Evolutionary conservation across 257 asterid species (phyloP), one percentile per base, ranked within the genome.

Genomic region (Buddleja alternifolia): DNA sequence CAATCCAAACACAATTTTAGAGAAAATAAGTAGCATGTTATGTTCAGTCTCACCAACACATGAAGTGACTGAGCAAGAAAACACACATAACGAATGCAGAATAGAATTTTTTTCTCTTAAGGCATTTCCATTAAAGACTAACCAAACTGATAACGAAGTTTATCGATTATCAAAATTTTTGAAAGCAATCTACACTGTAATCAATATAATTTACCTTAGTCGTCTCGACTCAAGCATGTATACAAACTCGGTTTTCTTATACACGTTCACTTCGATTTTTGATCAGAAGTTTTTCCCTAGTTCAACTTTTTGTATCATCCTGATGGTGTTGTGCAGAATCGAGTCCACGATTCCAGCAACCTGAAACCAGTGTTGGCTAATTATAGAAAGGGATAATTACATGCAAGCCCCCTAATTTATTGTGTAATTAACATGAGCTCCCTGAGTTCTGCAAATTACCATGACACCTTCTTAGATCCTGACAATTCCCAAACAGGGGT

Each of bases 321-420:
- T 83, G 58, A 91, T 17, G 8, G 89, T 81, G 73, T 87, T 81
- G 86, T 90, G 94, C 76, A 88, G 78, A 71, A 90, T 60, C 0
- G 96, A 83, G 52, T 93, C 97, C 84, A 93, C 10, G 65, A 93
- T 90, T 55, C 97, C 97, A 14, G 99, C 97, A 74, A 93, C 98
- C 97, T 93, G 93, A 62, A 70, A 79, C 77, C 60, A n/a, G 57
- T 2, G 50, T 42, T 15, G 23, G 39, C 36, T 41, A 25, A 53
- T 73, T 41, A 7, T 44, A 12, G 42, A 40, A 29, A 63, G 32
- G n/a, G n/a, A n/a, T n/a, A n/a, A n/a, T n/a, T n/a, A n/a, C n/a
- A n/a, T n/a, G n/a, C n/a, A n/a, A n/a, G n/a, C n/a, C n/a, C n/a
- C n/a, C n/a, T n/a, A n/a, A n/a, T n/a, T n/a, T n/a, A n/a, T n/a